These are phyloP conservation scores for Oryza glaberrima DNA, from an alignment of 176 grass and related monocot genomes.

Conservation along the genomic window DNA sequence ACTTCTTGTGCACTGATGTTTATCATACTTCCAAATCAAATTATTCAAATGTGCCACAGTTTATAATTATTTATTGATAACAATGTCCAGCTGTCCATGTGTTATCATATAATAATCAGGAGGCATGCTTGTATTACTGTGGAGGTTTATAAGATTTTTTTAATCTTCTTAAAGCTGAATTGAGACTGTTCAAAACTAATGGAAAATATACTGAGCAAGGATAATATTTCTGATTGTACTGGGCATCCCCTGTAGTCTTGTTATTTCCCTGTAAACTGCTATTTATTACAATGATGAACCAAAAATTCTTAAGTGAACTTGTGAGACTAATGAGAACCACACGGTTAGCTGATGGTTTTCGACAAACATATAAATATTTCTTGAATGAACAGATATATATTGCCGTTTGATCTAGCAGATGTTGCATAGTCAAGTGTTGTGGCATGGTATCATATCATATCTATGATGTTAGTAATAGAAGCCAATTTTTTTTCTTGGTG, in stretches of 20 bases:
- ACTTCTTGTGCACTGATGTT: not conserved
- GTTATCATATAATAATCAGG: too few relatives aligned
- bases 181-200: too few relatives aligned
- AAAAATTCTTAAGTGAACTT: not conserved
- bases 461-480: not conserved
- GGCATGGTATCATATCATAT: not conserved
- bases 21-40: conserved; percentile 31
- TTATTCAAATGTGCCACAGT: not conserved
- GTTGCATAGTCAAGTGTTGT: not conserved
- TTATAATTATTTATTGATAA: too few relatives aligned
- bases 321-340: not conserved
- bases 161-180: not conserved
- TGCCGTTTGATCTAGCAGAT: not conserved
- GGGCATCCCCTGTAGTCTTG: not conserved
- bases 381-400: not conserved
- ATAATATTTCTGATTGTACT: not conserved
- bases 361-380: too few relatives aligned
- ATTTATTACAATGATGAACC: not conserved
- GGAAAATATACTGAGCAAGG: not conserved
- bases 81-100: too few relatives aligned
- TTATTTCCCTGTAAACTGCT: conserved; percentile 21
- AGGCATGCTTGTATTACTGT: too few relatives aligned
- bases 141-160: too few relatives aligned
- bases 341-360: not conserved
- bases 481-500: not conserved